phyloP scores from a whole-genome alignment of 1,284 basidiomycete genomes.

The Boletus sp. region DNA sequence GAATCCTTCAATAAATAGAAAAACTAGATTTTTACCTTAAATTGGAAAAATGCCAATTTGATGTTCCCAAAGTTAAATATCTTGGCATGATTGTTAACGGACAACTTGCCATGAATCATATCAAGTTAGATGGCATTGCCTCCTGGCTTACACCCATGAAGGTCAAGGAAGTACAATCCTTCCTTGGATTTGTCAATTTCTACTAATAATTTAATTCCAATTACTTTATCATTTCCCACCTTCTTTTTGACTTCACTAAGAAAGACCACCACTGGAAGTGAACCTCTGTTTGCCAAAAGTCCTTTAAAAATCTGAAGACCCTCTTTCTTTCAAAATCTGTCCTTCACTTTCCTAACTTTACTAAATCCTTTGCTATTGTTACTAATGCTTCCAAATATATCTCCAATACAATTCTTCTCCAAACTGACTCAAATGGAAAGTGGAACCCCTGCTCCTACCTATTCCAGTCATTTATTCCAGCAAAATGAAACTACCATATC shows the following conservation, averaged over 20 bases:
- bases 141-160: neutral
- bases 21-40: neutral
- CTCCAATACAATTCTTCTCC: neutral
- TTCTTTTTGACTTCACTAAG: neutral
- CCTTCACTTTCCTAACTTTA: neutral
- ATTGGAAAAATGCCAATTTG: neutral
- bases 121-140: neutral
- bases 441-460: neutral
- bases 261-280: neutral
- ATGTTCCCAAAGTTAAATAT: neutral
- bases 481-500: neutral
- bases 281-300: neutral
- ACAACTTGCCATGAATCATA: neutral
- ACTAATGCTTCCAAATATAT: neutral
- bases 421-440: neutral
- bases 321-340: neutral
- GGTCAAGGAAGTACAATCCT: neutral
- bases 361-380: neutral
- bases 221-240: neutral
- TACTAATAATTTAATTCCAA: neutral
- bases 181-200: neutral
- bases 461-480: neutral
- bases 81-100: neutral
- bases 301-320: neutral
- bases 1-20: neutral